Evolutionary conservation across 83 land plant species (phyloP).

Genomic region (Picea engelmannii): DNA sequence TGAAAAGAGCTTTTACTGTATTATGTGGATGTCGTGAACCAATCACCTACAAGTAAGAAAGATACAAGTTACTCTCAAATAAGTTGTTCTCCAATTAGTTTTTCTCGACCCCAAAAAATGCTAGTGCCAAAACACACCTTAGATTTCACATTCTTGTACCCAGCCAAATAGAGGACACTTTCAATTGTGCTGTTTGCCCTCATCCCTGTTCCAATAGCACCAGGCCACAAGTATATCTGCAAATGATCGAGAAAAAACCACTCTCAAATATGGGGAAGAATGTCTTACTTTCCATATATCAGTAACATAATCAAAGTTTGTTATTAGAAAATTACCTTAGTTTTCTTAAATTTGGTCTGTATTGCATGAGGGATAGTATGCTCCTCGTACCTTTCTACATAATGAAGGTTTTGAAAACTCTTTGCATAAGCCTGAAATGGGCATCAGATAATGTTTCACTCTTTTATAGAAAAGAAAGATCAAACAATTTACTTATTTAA

Average conservation of each 20-base stretch:
- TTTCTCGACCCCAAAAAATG: not conserved
- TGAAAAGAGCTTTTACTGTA: slow-evolving; percentile 63
- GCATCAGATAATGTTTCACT: not conserved
- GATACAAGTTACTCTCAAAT: not conserved
- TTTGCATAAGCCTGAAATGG: slow-evolving; percentile 61
- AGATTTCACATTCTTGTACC: slow-evolving; percentile 67
- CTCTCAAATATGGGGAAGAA: not conserved
- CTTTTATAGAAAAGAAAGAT: not conserved
- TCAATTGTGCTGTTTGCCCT: slow-evolving; percentile 59
- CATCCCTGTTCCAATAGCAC: slow-evolving; percentile 52
- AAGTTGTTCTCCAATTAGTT: not conserved
- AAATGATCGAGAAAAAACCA: not conserved
- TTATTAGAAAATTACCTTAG: slow-evolving; percentile 47
- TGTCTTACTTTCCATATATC: not conserved
- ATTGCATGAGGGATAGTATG: slow-evolving; percentile 83
- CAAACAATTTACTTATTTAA: not conserved
- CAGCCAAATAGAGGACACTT: slow-evolving; percentile 56
- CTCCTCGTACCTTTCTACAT: slow-evolving; percentile 67
- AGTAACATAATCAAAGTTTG: not conserved
- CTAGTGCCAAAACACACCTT: slow-evolving; percentile 41
- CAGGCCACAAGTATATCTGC: slow-evolving; percentile 78
- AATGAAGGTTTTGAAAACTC: slow-evolving; percentile 75
- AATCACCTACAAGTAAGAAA: slow-evolving; percentile 41
- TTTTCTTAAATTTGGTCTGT: slow-evolving; percentile 51
- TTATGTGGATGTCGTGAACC: slow-evolving; percentile 75